Evolutionary conservation across 768 basidiomycete species (phyloP), one percentile per base, ranked within the genome.

Genomic region (Mycena indigotica): DNA sequence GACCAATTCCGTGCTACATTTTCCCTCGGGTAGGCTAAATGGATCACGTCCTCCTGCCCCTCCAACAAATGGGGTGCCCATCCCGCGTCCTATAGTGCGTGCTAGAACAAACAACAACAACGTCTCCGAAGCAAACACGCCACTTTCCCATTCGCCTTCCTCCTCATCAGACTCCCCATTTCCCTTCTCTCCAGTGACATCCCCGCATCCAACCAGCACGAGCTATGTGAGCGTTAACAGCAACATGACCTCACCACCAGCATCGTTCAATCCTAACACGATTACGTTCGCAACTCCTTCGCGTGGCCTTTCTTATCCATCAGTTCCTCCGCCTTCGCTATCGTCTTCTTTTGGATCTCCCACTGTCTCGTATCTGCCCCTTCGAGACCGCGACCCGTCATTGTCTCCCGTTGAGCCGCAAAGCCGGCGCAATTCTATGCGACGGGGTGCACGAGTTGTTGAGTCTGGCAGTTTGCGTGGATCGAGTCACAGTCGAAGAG

Each of bases 271-370:
- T 35, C 72, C 79, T 6, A 77, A 77, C 53, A 71, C 73, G 54
- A 65, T 69, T 38, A 61, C 76, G 26, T 69, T 70, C 46, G 73
- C 68, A 5, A 71, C 63, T 52, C 75, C 66, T 8, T 71, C 66
- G 5, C 72, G 76, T 53, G 75, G 78, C 15, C 77, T 93, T 50
- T 82, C 89, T 4, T 94, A 94, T 64, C 91, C 91, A 0, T 86
- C 85, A 5, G 92, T 93, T 0, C 91, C 92, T 2, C 91, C 91
- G 12, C 91, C 91, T 3, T 89, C 88, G 1, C 71, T 91, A 25
- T 89, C 88, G 4, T 89, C 87, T 5, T 89, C 88, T 10, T 87
- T 90, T 62, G 91, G 91, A 15, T 88, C 87, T 4, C 86, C 88
- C 6, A 78, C 77, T 24, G 78, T 83, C 17, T 75, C 81, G 13